Percentiles rank a stretch among this genome's conserved stretches.
Conservation (phyloP, 306 rosid species). For the Senna tora region DNA sequence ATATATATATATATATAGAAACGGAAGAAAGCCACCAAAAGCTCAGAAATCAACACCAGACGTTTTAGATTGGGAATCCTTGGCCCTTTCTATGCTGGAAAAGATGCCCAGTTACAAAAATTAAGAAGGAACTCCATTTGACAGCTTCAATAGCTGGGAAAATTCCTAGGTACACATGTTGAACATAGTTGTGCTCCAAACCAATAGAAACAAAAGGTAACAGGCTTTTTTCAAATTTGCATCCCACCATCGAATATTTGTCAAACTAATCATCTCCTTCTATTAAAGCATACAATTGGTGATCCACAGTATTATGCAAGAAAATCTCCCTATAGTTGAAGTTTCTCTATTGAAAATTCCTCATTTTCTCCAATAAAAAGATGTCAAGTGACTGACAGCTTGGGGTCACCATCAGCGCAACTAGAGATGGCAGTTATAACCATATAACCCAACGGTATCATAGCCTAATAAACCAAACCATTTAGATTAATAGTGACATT, state of each 20-base stretch:
- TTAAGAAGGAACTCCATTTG: slow-evolving; percentile 1
- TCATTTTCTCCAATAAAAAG: slow-evolving; percentile 4
- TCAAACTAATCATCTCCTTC: slow-evolving; percentile 16
- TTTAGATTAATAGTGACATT: background rate
- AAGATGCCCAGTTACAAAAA: slow-evolving; percentile 3
- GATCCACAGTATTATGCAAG: background rate
- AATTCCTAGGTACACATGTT: background rate
- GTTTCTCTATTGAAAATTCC: slow-evolving; percentile 7
- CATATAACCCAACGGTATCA: too few relatives aligned
- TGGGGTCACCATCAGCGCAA: background rate
- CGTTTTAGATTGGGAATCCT: too few relatives aligned
- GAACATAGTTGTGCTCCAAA: background rate
- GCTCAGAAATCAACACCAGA: background rate
- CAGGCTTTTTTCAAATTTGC: background rate
- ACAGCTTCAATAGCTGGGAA: slow-evolving; percentile 9
- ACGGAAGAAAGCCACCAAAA: background rate
- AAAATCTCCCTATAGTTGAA: slow-evolving; percentile 18
- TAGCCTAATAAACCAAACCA: background rate
- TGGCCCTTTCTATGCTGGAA: background rate
- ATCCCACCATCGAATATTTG: slow-evolving; percentile 17
- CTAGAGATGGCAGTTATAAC: background rate
- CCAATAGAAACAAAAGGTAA: too few relatives aligned
- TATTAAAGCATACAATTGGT: background rate
- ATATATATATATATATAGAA: background rate
- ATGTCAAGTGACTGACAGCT: background rate